phyloP scores from a whole-genome alignment of 1,284 basidiomycete genomes.

The Bondarzewia mesenterica region DNA sequence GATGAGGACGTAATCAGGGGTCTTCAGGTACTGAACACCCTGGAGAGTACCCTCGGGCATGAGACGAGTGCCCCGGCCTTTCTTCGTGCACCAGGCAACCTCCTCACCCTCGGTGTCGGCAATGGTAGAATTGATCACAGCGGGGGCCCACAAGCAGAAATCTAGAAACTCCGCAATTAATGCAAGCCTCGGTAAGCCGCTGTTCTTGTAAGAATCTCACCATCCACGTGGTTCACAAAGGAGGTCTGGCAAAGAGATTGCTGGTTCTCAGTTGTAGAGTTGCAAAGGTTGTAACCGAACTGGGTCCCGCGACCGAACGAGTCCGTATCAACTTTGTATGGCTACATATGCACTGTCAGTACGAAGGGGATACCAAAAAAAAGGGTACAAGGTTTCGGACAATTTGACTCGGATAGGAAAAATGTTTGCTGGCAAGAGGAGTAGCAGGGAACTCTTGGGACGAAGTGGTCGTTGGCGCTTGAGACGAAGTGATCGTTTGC shows the following conservation, averaged over 20 bases:
- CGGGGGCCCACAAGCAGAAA: constrained; percentile 60
- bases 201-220: not conserved
- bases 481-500: constrained; percentile 19
- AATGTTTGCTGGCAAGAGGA: constrained; percentile 46
- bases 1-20: constrained; percentile 59
- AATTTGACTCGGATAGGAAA: constrained; percentile 38
- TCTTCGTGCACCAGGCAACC: constrained; percentile 70
- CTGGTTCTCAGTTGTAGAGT: constrained; percentile 54
- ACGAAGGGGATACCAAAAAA: not conserved
- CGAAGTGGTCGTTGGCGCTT: no score
- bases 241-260: constrained; percentile 59
- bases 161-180: constrained; percentile 25
- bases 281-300: constrained; percentile 61
- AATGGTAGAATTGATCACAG: constrained; percentile 36
- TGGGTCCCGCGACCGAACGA: constrained; percentile 46
- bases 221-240: constrained; percentile 22
- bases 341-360: constrained; percentile 27
- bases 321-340: constrained; percentile 47
- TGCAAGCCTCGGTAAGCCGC: not conserved
- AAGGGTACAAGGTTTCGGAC: constrained; percentile 24
- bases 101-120: constrained; percentile 60
- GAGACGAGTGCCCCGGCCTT: constrained; percentile 54
- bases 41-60: constrained; percentile 56
- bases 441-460: constrained; percentile 31
- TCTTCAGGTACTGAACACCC: constrained; percentile 60